Base-by-base conservation (phyloP, 2,329 filamentous ascomycete species). In the Neopestalotiopsis sp. region DNA sequence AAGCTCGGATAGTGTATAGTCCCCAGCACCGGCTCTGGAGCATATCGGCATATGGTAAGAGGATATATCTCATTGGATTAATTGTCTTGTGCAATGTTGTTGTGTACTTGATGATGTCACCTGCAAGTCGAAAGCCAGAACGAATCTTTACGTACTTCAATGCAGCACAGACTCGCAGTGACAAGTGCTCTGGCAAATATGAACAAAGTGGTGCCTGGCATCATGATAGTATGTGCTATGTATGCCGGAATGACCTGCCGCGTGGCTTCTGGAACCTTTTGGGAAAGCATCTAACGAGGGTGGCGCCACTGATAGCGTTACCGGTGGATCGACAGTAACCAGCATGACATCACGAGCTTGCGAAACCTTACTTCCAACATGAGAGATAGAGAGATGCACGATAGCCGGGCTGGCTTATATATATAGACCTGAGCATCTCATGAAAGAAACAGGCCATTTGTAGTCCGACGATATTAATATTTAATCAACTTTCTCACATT, bases 301-400 rank as follows among this genome's bases (percentile, higher is more conserved):
- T 53, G n/a, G 17, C 45, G 45, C 45, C 45, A 53, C n/a, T 17
- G 45, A 53, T 53, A 53, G 45, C 45, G 45, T 53, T 53, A 20
- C 45, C 13, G n/a, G 45, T 53, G 45, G 45, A 53, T 53, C 45
- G n/a, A n/a, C 17, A 14, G 45, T 53, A 9, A n/a, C 45, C 45
- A 20, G 45, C n/a, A 53, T 53, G 45, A 53, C 45, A 53, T 53
- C 45, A 53, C 45, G 45, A 53, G 45, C 45, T 53, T 53, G 45
- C 45, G 45, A 53, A 53, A 20, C 45, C 17, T 53, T n/a, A n/a
- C 5, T 53, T 53, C 17, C 7, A 17, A n/a, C 45, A 9, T n/a
- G 9, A 20, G 17, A 53, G n/a, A 53, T 53, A 17, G 17, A 9
- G 9, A 17, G 17, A 53, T 17, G 9, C 17, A 6, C 7, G 9